Evolutionary conservation across 805 yeast genomes (phyloP), one percentile per base, ranked within the genome.

Genomic region (Candida methanosorbosa): DNA sequence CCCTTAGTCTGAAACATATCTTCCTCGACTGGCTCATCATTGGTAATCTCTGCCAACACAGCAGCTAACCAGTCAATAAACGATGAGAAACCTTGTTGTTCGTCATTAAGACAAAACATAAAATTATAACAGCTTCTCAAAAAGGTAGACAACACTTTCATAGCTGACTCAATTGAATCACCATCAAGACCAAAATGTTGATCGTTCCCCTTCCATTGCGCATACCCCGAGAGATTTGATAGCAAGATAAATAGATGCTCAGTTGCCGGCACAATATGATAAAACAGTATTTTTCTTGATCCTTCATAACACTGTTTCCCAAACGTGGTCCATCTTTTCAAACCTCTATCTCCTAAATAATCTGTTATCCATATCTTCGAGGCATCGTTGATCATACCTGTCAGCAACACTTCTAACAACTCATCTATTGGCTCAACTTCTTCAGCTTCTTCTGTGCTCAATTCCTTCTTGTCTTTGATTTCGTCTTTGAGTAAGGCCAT

Each of bases 291-390:
- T 36, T 72, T 68, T 35, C 76, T 56, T 1, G 70, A 54, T 30
- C 58, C 57, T 29, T 77, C 80, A 46, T 70, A 78, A 12, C 69
- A 60, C 2, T 63, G 53, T 24, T 63, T 66, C 0, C 81, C 79
- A 14, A 67, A 34, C 34, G 64, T 67, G 3, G 58, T 56, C 71
- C 85, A 71, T 42, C 72, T 63, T 40, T 70, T 72, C 15, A 72
- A 50, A 20, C 83, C 83, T 40, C 81, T 60, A 40, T 79, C 86
- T 0, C 84, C 87, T 23, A 81, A 58, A 32, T 76, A 73, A 43
- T 78, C 78, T 17, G 72, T 65, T 48, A 82, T 58, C 76, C 78
- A 81, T 37, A 73, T 76, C 38, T 65, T 67, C 2, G 74, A 57
- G 1, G 63, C 54, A 12, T 59, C 63, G 1, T 75, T 65, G 38